Percentiles rank a stretch among this genome's conserved stretches.
Evolutionary conservation across 345 rosid species (phyloP).

Genomic region (Eucalyptus melliodora): DNA sequence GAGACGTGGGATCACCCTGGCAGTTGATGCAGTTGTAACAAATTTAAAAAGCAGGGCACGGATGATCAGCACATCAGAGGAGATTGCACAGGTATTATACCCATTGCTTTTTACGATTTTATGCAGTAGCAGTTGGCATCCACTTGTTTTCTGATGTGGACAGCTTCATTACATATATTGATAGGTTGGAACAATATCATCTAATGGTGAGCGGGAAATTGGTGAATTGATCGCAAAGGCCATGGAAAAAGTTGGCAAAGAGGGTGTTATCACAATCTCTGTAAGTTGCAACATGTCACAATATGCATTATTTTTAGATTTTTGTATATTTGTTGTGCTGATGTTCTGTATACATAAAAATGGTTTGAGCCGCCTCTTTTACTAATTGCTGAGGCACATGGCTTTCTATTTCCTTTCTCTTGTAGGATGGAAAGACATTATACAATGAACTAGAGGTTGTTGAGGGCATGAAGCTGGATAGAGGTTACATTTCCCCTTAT

Average conservation of each 20-base stretch:
- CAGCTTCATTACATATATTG: neutral
- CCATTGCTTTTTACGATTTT: neutral
- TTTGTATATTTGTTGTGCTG: neutral
- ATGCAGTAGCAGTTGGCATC: neutral
- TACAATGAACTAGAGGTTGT: constrained; percentile 90
- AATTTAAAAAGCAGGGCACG: constrained; percentile 84
- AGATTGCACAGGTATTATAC: constrained; percentile 63
- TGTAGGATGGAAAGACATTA: constrained; percentile 92
- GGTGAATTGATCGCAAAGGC: constrained; percentile 99
- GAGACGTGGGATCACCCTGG: constrained; percentile 87
- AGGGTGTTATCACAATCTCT: constrained; percentile 93
- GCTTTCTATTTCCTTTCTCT: neutral
- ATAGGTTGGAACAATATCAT: constrained; percentile 94
- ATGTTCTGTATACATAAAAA: neutral
- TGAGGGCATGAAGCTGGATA: constrained; percentile 97
- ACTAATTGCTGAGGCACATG: neutral
- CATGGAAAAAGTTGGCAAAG: constrained; percentile 98
- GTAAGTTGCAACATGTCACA: constrained; percentile 19
- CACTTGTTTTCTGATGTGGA: neutral
- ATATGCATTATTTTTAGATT: neutral
- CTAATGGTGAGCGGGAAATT: constrained; percentile 97
- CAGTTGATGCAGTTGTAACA: constrained; percentile 84
- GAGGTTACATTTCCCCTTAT: constrained; percentile 96
- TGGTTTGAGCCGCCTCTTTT: neutral
- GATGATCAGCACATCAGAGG: constrained; percentile 98